phyloP scores from a whole-genome alignment of 2,329 filamentous ascomycete genomes.

The Exophiala calicioides region DNA sequence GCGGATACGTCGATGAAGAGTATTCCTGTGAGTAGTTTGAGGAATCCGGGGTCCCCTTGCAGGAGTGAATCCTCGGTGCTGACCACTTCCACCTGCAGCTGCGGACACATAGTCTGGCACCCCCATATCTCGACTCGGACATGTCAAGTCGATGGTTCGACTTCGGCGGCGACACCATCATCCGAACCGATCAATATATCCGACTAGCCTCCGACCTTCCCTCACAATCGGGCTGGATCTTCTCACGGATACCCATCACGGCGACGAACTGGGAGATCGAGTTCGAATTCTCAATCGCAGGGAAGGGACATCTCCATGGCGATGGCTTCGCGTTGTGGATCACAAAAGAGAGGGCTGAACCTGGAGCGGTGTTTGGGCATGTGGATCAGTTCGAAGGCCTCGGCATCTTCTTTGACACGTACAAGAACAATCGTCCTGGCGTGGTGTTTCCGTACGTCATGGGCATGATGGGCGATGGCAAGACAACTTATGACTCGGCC shows the following conservation, averaged over 20 bases:
- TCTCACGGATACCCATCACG: constrained; percentile 88
- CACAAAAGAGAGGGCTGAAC: constrained; percentile 82
- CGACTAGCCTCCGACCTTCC: constrained; percentile 87
- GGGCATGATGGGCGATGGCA: constrained; percentile 94
- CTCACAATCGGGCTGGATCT: constrained; percentile 90
- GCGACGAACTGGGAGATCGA: constrained; percentile 99
- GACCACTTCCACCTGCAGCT: constrained; percentile 62
- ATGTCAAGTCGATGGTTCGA: constrained; percentile 99
- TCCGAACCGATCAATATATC: constrained; percentile 77
- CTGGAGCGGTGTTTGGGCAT: constrained; percentile 84
- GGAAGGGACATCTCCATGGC: constrained; percentile 84
- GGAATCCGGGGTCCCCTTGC: background rate
- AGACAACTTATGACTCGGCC: constrained; percentile 85
- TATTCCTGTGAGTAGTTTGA: constrained; percentile 62
- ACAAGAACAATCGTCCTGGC: constrained; percentile 98
- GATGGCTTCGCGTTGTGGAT: constrained; percentile 98
- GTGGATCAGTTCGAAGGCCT: constrained; percentile 89
- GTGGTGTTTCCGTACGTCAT: constrained; percentile 97
- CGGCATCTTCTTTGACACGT: constrained; percentile 95
- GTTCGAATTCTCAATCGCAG: constrained; percentile 91
- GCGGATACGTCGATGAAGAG: constrained; percentile 60
- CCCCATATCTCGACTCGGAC: constrained; percentile 95
- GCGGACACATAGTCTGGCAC: constrained; percentile 79
- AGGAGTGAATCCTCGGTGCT: background rate
- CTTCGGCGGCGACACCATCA: constrained; percentile 92